Evolutionary conservation across 2,329 filamentous ascomycete species (phyloP), one percentile per base, ranked within the genome.

Genomic region (Trichoderma endophyticum): DNA sequence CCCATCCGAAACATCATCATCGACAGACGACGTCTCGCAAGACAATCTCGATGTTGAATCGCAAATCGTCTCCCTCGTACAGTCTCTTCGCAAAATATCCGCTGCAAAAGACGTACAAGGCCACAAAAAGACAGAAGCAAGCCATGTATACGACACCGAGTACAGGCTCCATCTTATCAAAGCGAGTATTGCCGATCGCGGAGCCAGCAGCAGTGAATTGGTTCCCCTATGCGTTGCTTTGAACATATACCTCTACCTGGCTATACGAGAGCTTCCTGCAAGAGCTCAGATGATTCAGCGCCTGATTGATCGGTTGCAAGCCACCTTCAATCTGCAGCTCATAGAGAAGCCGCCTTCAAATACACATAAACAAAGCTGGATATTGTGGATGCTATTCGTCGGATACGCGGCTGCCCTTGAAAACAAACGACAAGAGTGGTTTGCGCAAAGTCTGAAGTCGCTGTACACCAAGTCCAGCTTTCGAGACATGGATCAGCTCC

Each of bases 231-330:
- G 61, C 15, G 51, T 66, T 3, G 69, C 69, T 5, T 9, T 63
- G 11, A 64, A 59, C 14, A 28, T 71, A 24, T 71, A 71, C 36
- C 69, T 71, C 18, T 71, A 71, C 34, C 32, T 71, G 9, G 69
- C 60, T 3, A 66, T 71, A 14, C 30, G 69, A 24, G 69, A 71
- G 43, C 39, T 71, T 21, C 61, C 69, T 6, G 60, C 39, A 3
- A 54, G 43, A 24, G 51, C 69, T 15, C 39, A 39, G 6, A n/a
- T 71, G 30, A 64, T 71, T 18, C 24, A 43, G 15, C 64, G 24
- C 30, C 12, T 66, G 12, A 39, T 71, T 26, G 59, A 66, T 56
- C 69, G 69, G 5, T 7, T 71, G 2, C 59, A 28, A 43, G 15
- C 34, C 3, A 34, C 43, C 0, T 24, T 71, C 7, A 34, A 57